Percentiles rank a stretch among this genome's conserved stretches.
These are phyloP conservation scores for Chrysanthemum makinoi DNA, from an alignment of 129 eudicot genomes.

Conservation along the genomic window DNA sequence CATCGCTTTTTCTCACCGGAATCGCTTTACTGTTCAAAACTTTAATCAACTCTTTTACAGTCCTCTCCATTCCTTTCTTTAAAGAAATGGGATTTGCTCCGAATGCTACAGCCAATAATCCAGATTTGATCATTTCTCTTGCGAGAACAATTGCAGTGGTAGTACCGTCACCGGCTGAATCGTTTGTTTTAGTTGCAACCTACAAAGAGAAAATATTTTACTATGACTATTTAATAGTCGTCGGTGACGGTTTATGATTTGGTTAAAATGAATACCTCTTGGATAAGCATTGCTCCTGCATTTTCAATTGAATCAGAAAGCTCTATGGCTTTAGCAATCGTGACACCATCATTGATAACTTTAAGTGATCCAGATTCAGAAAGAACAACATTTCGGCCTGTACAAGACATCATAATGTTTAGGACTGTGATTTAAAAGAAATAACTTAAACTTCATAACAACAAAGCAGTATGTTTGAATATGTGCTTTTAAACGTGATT, in stretches of 20 bases:
- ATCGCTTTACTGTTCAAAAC: conserved; percentile 52
- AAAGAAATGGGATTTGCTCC: conserved; percentile 88
- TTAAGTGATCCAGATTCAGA: conserved; percentile 63
- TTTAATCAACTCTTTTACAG: conserved; percentile 62
- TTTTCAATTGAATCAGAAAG: conserved; percentile 86
- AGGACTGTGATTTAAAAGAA: neutral
- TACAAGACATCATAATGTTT: conserved; percentile 9
- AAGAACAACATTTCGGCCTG: conserved; percentile 92
- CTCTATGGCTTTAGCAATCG: conserved; percentile 85
- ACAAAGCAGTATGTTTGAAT: neutral
- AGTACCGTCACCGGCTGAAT: conserved; percentile 90
- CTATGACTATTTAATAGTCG: neutral
- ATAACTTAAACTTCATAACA: neutral
- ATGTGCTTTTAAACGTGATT: neutral
- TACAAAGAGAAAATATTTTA: conserved; percentile 24
- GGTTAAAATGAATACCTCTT: conserved; percentile 51
- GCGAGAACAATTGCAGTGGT: conserved; percentile 92
- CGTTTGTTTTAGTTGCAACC: conserved; percentile 91
- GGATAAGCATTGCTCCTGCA: conserved; percentile 74
- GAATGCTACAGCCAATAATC: conserved; percentile 69
- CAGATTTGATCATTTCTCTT: conserved; percentile 84
- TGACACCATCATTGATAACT: conserved; percentile 87
- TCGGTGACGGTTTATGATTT: neutral
- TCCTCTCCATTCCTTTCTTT: conserved; percentile 82
- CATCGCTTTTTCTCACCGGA: conserved; percentile 64